A percentile compares a stretch with the other conserved stretches of the same genome.
Conservation (phyloP, 2,329 filamentous ascomycete genomes). For the Fusarium sp. region DNA sequence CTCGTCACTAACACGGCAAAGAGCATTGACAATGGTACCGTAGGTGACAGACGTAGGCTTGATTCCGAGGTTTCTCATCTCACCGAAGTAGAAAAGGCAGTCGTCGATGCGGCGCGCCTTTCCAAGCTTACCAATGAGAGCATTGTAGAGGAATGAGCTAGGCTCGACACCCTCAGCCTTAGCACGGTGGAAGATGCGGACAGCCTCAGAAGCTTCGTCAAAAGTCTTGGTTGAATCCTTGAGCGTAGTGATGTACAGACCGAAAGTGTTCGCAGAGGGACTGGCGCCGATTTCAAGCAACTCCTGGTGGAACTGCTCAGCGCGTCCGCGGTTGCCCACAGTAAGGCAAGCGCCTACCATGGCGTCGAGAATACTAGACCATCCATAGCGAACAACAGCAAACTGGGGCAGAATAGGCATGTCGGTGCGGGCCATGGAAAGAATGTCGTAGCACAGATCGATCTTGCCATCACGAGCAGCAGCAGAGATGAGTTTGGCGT, state of each 20-base stretch:
- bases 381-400: slow-evolving; percentile 89
- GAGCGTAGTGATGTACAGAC: slow-evolving; percentile 98
- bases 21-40: slow-evolving; percentile 96
- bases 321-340: slow-evolving; percentile 81
- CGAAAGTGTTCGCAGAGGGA: slow-evolving; percentile 96
- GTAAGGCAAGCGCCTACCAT: slow-evolving; percentile 95
- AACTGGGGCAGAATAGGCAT: slow-evolving; percentile 88
- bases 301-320: slow-evolving; percentile 90
- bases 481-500: slow-evolving; percentile 92
- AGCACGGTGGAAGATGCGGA: slow-evolving; percentile 96
- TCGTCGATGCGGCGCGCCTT: slow-evolving; percentile 98
- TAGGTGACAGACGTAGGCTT: slow-evolving; percentile 98
- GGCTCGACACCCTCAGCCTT: slow-evolving; percentile 95
- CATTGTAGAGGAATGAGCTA: slow-evolving; percentile 97
- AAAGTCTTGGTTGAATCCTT: slow-evolving; percentile 98
- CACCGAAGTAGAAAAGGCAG: slow-evolving; percentile 96
- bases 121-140: slow-evolving; percentile 96
- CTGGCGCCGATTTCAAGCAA: slow-evolving; percentile 89
- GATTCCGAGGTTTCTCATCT: slow-evolving; percentile 94
- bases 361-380: slow-evolving; percentile 94
- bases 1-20: slow-evolving; percentile 97
- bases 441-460: slow-evolving; percentile 85
- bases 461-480: slow-evolving; percentile 88
- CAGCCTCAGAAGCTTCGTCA: slow-evolving; percentile 94
- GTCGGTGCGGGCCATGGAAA: slow-evolving; percentile 89